Conservation (phyloP, 2,329 filamentous ascomycete species). For the Blumeriella jaapii region DNA sequence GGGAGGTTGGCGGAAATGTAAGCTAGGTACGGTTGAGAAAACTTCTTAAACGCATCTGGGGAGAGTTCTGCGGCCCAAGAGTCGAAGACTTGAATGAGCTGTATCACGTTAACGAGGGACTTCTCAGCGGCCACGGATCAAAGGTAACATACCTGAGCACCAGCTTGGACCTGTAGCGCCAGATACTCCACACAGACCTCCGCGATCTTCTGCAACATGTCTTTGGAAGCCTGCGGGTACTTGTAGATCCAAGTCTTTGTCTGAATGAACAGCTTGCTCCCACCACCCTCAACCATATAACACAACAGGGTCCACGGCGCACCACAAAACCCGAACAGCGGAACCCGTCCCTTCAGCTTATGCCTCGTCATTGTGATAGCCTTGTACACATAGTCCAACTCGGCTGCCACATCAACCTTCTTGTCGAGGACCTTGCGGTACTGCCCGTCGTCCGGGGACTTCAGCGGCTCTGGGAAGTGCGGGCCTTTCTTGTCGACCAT, state of each 20-base stretch:
- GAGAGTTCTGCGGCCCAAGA: conserved; percentile 95
- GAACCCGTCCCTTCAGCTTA: conserved; percentile 80
- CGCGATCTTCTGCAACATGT: conserved; percentile 78
- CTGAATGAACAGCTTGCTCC: conserved; percentile 87
- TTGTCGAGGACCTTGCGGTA: conserved; percentile 66
- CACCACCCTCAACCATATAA: conserved; percentile 98
- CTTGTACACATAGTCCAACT: conserved; percentile 90
- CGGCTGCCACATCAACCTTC: conserved; percentile 71
- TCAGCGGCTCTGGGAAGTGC: conserved; percentile 79
- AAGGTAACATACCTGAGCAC: conserved; percentile 57
- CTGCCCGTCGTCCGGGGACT: conserved; percentile 69
- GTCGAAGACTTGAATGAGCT: conserved; percentile 93
- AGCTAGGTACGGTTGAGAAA: conserved; percentile 75
- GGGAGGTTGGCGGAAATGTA: conserved; percentile 78
- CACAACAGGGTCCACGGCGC: conserved; percentile 94
- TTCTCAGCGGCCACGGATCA: no score
- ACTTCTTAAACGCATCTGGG: conserved; percentile 69
- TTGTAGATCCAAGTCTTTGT: conserved; percentile 96
- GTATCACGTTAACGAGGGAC: no score
- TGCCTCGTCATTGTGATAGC: conserved; percentile 84
- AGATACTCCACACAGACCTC: conserved; percentile 93
- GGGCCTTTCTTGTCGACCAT: conserved; percentile 98
- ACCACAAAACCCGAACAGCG: conserved; percentile 91
- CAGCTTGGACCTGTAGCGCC: conserved; percentile 81
- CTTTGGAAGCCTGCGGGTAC: conserved; percentile 70